These are phyloP conservation scores for Chlorella sp. DNA, from an alignment of 139 green algal species.

Conservation along the genomic window DNA sequence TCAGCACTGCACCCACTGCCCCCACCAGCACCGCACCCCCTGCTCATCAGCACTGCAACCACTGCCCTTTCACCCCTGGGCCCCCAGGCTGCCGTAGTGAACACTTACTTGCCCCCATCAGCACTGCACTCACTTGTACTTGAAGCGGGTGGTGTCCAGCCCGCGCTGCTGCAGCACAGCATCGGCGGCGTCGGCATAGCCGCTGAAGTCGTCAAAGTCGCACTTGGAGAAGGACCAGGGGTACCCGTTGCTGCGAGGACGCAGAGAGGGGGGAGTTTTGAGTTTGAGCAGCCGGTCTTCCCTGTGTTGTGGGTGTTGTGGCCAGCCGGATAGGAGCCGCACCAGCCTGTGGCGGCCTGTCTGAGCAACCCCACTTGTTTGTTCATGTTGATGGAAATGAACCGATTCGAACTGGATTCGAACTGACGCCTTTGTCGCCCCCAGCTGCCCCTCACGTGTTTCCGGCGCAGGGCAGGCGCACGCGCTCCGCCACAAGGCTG, in stretches of 20 bases:
- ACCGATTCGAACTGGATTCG: no score
- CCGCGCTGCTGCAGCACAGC: neutral
- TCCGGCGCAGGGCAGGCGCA: slow-evolving; percentile 30
- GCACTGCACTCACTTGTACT: neutral
- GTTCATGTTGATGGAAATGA: no score
- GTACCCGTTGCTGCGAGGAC: neutral
- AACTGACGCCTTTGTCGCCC: neutral
- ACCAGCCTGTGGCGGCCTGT: no score
- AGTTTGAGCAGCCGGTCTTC: neutral
- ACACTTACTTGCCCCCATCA: neutral
- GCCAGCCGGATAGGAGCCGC: no score
- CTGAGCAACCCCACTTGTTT: no score
- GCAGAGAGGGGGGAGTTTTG: neutral
- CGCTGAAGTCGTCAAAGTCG: neutral
- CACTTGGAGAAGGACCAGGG: neutral
- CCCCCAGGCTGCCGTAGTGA: neutral
- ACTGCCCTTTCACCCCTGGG: neutral
- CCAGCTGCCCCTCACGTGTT: neutral
- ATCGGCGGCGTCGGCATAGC: neutral
- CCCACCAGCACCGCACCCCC: no score
- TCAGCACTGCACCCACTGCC: no score
- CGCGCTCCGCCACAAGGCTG: neutral
- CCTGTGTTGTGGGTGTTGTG: no score
- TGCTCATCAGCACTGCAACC: no score
- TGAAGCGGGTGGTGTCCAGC: neutral